A percentile compares a stretch with the other conserved stretches of the same genome.
These are phyloP conservation scores for Domatiomyces catenatus DNA, from an alignment of 2,329 filamentous ascomycete species.

Conservation along the genomic window DNA sequence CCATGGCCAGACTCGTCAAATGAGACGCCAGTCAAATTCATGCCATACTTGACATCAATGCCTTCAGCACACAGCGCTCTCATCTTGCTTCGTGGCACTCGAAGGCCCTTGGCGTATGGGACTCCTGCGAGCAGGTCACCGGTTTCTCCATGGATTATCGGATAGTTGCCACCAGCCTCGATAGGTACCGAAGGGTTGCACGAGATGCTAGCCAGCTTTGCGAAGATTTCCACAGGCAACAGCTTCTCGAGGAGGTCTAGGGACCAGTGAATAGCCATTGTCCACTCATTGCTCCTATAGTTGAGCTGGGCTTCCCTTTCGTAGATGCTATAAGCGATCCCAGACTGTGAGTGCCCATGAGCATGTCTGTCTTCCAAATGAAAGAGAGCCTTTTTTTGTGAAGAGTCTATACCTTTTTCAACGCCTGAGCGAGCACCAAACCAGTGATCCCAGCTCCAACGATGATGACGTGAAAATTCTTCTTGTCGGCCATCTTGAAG, in stretches of 20 bases:
- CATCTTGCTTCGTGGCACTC: constrained; percentile 7
- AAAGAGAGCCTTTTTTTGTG: background rate
- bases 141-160: constrained; percentile 7
- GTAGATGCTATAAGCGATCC: constrained; percentile 4
- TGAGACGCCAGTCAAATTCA: constrained; percentile 8
- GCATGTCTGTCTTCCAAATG: background rate
- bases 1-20: constrained; percentile 7
- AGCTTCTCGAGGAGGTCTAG: background rate
- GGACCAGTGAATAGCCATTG: constrained; percentile 6
- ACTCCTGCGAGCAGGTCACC: constrained; percentile 9
- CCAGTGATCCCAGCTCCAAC: constrained; percentile 7
- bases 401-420: constrained; percentile 1
- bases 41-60: constrained; percentile 10
- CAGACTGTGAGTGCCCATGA: constrained; percentile 5
- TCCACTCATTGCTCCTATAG: constrained; percentile 1
- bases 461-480: constrained; percentile 2
- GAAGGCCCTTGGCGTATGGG: constrained; percentile 3
- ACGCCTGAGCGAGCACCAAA: constrained; percentile 7
- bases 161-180: background rate
- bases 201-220: background rate
- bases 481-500: background rate
- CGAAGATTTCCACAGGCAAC: background rate
- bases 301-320: constrained; percentile 2
- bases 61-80: constrained; percentile 6
- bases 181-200: background rate